A percentile compares a stretch with the other conserved stretches of the same genome.
These are phyloP conservation scores for Microdochium bolleyi DNA, from an alignment of 2,329 filamentous ascomycete species.

Conservation along the genomic window DNA sequence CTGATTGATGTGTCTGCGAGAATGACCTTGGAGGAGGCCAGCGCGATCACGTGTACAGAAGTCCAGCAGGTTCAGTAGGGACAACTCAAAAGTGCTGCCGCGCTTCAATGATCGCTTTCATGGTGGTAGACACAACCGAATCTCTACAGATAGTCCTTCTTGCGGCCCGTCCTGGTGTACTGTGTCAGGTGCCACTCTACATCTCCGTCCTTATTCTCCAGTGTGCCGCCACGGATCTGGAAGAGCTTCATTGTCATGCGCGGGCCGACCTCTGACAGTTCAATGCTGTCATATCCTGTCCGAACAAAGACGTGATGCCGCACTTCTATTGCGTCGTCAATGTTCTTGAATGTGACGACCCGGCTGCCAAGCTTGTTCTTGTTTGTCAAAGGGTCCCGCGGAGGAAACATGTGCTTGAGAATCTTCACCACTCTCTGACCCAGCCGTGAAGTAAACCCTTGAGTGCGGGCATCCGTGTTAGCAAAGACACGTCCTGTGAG, in stretches of 20 bases:
- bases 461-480: neutral
- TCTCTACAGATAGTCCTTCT: slow-evolving; percentile 81
- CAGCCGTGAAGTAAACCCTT: slow-evolving; percentile 67
- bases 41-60: too few relatives aligned
- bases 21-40: too few relatives aligned
- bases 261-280: slow-evolving; percentile 82
- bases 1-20: neutral
- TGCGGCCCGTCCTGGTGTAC: slow-evolving; percentile 85
- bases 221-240: slow-evolving; percentile 82
- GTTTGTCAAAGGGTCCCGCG: slow-evolving; percentile 65
- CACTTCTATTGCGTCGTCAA: slow-evolving; percentile 89
- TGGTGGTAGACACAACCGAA: neutral
- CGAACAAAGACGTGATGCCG: slow-evolving; percentile 91
- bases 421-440: slow-evolving; percentile 82
- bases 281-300: slow-evolving; percentile 83
- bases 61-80: too few relatives aligned
- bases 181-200: slow-evolving; percentile 95
- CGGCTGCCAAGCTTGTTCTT: slow-evolving; percentile 75
- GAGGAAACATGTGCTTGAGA: slow-evolving; percentile 89
- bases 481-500: slow-evolving; percentile 3
- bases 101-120: neutral
- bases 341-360: slow-evolving; percentile 90
- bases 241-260: slow-evolving; percentile 97
- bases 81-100: neutral
- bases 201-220: slow-evolving; percentile 93